Evolutionary conservation across 257 asterid genomes (phyloP), one percentile per base, ranked within the genome.

Genomic region (Leonotis leonurus): DNA sequence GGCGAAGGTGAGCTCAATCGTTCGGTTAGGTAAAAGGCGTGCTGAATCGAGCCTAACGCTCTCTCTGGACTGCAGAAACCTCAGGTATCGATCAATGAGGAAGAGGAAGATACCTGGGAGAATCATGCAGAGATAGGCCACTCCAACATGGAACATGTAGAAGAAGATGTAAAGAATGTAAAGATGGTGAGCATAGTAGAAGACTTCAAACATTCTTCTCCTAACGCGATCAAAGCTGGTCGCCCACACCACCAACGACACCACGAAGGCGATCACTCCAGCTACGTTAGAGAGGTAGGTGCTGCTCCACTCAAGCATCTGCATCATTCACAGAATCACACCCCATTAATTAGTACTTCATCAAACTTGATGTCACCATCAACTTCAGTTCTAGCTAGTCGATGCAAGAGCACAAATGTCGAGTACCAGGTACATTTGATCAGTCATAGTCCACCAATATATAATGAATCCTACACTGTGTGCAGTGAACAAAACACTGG

Each of bases 61-160:
- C 5, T 18, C 32, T 53, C 80, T 74, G 0, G 94, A 86, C 46
- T 86, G 91, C 11, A 86, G 65, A 82, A 83, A 81, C 32, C 87
- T 48, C 18, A 83, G 32, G 65, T 75, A 76, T 3, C 85, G 78
- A 48, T 86, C 95, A 13, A 83, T 63, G 3, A 79, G 50, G 75
- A 86, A 83, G 73, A 86, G 86, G 46, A 74, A 81, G 65, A 83
- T 69, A 8, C 86, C 90, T 8, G 91, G 91, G 68, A 79, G 95
- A 32, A 81, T 81, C 78, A 79, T 64, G 78, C 85, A 83, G 2
- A 78, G 69, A 37, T 75, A 83, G 44, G 67, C 81, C 22, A 79
- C 37, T 32, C 37, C 37, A 0, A 86, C 91, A 56, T 86, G 95
- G 9, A 86, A 60, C 59, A 83, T 61, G 71, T 75, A 86, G 78